Base-by-base conservation (phyloP, 768 basidiomycete species). In the Melanogaster broomeanus region DNA sequence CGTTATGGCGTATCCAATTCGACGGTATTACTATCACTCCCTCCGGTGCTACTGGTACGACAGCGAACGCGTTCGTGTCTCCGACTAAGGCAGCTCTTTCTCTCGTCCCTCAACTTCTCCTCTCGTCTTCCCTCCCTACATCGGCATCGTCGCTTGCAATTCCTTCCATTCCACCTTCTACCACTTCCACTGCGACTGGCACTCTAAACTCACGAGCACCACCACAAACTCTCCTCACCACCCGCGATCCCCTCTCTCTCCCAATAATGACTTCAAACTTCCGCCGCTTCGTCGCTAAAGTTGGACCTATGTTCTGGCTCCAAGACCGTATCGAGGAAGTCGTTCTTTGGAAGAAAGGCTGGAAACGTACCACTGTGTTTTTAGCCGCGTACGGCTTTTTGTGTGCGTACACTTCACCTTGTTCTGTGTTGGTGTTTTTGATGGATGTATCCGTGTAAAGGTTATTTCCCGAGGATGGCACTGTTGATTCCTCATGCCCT, bases 241-340 rank as follows among this genome's bases (percentile, higher is more conserved):
- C 79, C 1, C 73, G 74, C 25, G 88, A 88, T 59, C 81, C 89
- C 0, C 77, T 96, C 5, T 90, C 89, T 1, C 72, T 96, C 4
- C 88, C 84, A 0, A 83, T 85, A 24, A 87, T 85, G 56, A 85
- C 88, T 2, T 25, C 48, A 25, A 62, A 59, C 35, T 94, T 94
- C 62, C 80, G 85, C 55, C 74, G 90, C 21, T 95, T 96, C 52
- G 80, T 94, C 4, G 78, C 83, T 6, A 84, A 78, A 58, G 75
- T 83, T 4, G 90, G 90, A 1, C 87, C 89, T 0, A 71, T 93
- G 7, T 96, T 95, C 61, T 96, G 93, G 93, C 56, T 95, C 18
- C 90, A 91, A 69, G 93, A 97, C 63, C 72, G 93, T 1, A 62
- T 90, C 13, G 93, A 96, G 66, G 93, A 95, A 70, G 76, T 93